These are phyloP conservation scores for Piper longum DNA, from an alignment of 164 flowering plant species.

Conservation along the genomic window DNA sequence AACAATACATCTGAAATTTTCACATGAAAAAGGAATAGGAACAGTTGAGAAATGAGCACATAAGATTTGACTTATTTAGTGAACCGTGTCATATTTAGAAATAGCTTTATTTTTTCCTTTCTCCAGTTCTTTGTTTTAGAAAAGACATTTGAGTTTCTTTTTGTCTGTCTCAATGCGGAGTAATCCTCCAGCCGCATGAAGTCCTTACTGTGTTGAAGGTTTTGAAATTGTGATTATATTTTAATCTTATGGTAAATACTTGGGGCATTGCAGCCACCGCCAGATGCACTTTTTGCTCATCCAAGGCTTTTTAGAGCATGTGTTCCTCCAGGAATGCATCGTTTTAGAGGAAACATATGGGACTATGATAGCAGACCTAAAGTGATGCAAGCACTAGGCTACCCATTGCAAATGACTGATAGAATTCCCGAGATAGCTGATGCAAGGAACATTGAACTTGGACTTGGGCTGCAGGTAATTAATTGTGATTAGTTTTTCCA, in stretches of 20 bases:
- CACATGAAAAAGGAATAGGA: too few relatives aligned
- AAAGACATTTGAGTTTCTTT: too few relatives aligned
- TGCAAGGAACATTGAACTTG: constrained; percentile 92
- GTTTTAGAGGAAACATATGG: constrained; percentile 92
- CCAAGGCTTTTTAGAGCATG: constrained; percentile 92
- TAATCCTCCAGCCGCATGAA: too few relatives aligned
- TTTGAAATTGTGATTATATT: background rate
- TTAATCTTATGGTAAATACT: background rate
- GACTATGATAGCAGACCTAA: constrained; percentile 79
- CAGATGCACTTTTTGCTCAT: constrained; percentile 86
- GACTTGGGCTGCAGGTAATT: constrained; percentile 88
- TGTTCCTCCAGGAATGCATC: constrained; percentile 97
- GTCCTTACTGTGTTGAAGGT: too few relatives aligned
- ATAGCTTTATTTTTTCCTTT: too few relatives aligned
- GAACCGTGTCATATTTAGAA: too few relatives aligned
- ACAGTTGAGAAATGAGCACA: too few relatives aligned
- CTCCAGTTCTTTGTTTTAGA: too few relatives aligned
- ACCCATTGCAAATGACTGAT: constrained; percentile 58
- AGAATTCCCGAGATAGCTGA: constrained; percentile 82
- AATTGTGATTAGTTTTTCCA: background rate
- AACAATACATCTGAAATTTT: background rate
- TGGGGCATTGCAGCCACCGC: constrained; percentile 50
- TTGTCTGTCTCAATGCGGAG: too few relatives aligned
- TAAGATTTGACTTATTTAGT: background rate
- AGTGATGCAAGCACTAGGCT: constrained; percentile 75